These are phyloP conservation scores for Thielaviopsis musarum DNA, from an alignment of 2,329 filamentous ascomycete genomes.

Conservation along the genomic window DNA sequence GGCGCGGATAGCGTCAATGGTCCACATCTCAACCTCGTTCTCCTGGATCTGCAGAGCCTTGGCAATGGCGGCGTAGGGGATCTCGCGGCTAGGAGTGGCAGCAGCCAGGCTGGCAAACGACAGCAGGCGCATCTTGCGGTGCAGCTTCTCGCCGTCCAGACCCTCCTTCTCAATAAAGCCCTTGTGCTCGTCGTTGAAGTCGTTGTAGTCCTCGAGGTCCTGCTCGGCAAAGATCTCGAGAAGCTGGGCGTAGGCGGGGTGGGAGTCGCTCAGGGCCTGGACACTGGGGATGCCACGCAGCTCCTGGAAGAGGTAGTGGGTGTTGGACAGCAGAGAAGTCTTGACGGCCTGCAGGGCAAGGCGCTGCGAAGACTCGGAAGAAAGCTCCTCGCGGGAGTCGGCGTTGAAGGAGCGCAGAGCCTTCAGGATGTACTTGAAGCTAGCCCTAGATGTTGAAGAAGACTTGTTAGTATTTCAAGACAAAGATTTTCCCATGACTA, in stretches of 20 bases:
- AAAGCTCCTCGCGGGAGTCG: slow-evolving; percentile 35
- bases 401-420: slow-evolving; percentile 43
- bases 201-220: slow-evolving; percentile 85
- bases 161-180: slow-evolving; percentile 66
- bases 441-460: slow-evolving; percentile 24
- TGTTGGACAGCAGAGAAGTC: slow-evolving; percentile 34
- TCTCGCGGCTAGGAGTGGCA: slow-evolving; percentile 64
- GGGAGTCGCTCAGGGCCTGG: slow-evolving; percentile 71
- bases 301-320: slow-evolving; percentile 58
- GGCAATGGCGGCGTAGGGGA: slow-evolving; percentile 74
- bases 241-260: slow-evolving; percentile 74
- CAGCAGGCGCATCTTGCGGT: slow-evolving; percentile 91
- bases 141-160: slow-evolving; percentile 54
- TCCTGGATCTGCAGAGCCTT: slow-evolving; percentile 67
- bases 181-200: slow-evolving; percentile 83
- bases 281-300: slow-evolving; percentile 68
- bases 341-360: slow-evolving; percentile 41
- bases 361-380: slow-evolving; percentile 42
- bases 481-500: too few species aligned
- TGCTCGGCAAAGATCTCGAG: slow-evolving; percentile 93
- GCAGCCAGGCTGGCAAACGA: slow-evolving; percentile 84
- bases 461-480: background rate
- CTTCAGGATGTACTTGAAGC: slow-evolving; percentile 52
- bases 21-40: slow-evolving; percentile 92
- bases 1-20: slow-evolving; percentile 93